Base-by-base conservation (phyloP, 805 yeast genomes). In the Yarrowia yakushimensis region DNA sequence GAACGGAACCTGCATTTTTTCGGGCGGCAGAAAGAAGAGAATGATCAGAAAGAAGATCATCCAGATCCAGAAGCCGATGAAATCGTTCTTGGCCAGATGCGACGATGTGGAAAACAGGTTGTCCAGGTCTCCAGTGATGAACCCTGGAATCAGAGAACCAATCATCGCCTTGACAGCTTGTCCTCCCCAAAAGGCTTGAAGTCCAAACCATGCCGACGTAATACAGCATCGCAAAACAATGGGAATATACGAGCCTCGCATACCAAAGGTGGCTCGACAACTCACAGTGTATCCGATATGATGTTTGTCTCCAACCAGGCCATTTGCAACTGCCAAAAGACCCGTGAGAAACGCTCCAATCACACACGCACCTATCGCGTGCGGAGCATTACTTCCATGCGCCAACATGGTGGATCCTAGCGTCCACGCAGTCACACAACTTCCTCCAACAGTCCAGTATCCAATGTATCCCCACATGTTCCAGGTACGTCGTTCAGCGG, bases 251-350 rank as follows among this genome's bases (percentile, higher is more conserved):
- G 80, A 74, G 2, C 84, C 83, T 63, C 74, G 69, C 36, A 79
- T 72, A 10, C 85, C 85, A 71, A 78, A 81, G 0, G 78, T 71
- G 50, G 76, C 74, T 55, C 85, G 70, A 23, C 76, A 72, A 59
- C 74, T 73, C 11, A 81, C 74, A 2, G 84, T 77, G 65, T 74
- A 82, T 0, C 84, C 83, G 42, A 82, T 73, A 68, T 80, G 84
- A 69, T 77, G 81, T 22, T 75, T 73, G 8, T 79, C 76, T 33
- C 85, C 85, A 15, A 77, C 78, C 69, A 77, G 75, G 33, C 82
- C 81, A 64, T 79, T 79, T 12, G 76, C 69, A 8, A 78, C 69
- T 11, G 82, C 79, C 45, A 78, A 70, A 2, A 73, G 65, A 39
- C 77, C 75, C 60, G 79, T 76, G 48, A 81, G 66, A 13, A 73